These are phyloP conservation scores for Prinsepia uniflora DNA, from an alignment of 306 rosid genomes.

Conservation along the genomic window DNA sequence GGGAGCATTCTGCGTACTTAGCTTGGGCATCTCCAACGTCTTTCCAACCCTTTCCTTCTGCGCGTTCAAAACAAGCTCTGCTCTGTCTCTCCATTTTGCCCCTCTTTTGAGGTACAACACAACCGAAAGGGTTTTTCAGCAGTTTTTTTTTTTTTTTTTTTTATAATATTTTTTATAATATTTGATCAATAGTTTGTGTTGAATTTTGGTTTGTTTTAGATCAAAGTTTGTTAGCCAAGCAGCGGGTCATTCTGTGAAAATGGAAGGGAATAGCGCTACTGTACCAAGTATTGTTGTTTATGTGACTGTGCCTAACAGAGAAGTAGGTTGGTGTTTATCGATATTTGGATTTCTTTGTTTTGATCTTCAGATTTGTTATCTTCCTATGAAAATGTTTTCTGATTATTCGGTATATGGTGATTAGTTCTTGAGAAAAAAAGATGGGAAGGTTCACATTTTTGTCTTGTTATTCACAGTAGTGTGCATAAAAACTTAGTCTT, in stretches of 20 bases:
- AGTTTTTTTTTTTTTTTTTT: neutral
- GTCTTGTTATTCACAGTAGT: neutral
- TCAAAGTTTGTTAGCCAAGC: conserved; percentile 47
- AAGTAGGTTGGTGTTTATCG: conserved; percentile 51
- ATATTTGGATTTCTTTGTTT: neutral
- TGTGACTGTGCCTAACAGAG: conserved; percentile 90
- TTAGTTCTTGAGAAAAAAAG: neutral
- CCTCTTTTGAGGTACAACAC: conserved; percentile 42
- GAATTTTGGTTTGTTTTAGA: conserved; percentile 30
- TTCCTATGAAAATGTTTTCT: neutral
- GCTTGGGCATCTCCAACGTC: conserved; percentile 63
- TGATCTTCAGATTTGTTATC: neutral
- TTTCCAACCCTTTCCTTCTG: conserved; percentile 32
- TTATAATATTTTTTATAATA: too few relatives aligned
- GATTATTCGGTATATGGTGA: neutral
- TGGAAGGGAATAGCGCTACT: conserved; percentile 61
- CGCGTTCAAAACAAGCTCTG: conserved; percentile 46
- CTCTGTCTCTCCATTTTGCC: conserved; percentile 45
- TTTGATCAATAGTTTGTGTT: neutral
- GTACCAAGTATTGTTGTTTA: conserved; percentile 91
- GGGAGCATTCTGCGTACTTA: conserved; percentile 71
- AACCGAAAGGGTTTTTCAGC: neutral
- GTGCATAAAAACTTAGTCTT: neutral
- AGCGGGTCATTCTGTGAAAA: conserved; percentile 30
- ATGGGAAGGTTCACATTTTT: neutral